A percentile compares a stretch with the other conserved stretches of the same genome.
Conservation (phyloP, 257 asterid genomes). For the Gentiana macrophylla region DNA sequence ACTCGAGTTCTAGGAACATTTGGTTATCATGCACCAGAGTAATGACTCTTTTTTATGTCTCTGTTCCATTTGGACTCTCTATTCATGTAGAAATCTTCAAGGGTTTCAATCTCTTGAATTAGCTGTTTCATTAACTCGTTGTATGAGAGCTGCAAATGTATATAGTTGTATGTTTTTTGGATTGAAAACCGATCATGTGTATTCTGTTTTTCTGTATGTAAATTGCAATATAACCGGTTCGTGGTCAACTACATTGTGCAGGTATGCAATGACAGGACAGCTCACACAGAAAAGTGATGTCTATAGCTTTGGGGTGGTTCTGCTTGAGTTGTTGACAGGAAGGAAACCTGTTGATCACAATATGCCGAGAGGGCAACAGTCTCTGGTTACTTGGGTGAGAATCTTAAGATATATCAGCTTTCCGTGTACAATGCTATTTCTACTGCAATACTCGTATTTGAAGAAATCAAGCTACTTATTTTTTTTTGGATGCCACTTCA, state of each 20-base stretch:
- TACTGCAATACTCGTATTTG: background rate
- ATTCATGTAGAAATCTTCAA: background rate
- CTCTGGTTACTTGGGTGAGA: constrained; percentile 88
- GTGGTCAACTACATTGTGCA: constrained; percentile 15
- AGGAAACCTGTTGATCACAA: constrained; percentile 93
- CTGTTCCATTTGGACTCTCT: background rate
- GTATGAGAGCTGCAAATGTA: background rate
- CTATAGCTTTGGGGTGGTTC: constrained; percentile 84
- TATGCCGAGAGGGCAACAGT: constrained; percentile 94
- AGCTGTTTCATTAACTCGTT: background rate
- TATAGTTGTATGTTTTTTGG: background rate
- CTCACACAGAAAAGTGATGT: constrained; percentile 91
- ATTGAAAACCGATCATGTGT: background rate
- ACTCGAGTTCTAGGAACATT: constrained; percentile 97
- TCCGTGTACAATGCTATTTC: background rate
- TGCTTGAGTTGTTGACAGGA: constrained; percentile 85
- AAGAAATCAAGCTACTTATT: too few species aligned
- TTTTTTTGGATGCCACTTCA: too few species aligned
- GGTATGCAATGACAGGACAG: constrained; percentile 95
- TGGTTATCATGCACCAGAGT: constrained; percentile 99
- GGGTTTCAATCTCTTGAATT: background rate
- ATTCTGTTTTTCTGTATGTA: background rate
- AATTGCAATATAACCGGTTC: background rate
- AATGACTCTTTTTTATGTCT: constrained; percentile 19
- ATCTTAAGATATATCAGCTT: background rate